Evolutionary conservation across 2,329 filamentous ascomycete genomes (phyloP), one percentile per base, ranked within the genome.

Genomic region (Chrysosporium keratinophilum): DNA sequence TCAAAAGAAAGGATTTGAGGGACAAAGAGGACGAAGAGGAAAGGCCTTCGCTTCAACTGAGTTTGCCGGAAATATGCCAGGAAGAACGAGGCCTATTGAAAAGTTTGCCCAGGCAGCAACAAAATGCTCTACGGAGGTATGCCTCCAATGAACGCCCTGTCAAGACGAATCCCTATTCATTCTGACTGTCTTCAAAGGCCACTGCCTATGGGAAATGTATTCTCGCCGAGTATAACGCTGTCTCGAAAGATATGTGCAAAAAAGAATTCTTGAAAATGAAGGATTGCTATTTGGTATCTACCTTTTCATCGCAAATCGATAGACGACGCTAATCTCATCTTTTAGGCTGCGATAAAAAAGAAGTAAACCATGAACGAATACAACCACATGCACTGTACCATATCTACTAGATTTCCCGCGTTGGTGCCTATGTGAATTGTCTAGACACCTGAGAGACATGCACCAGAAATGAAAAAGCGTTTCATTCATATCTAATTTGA

Each of bases 121-220:
- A 14, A 82, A 83, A 68, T 87, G 84, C 68, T 79, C 81, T 6
- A 70, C 74, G 49, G 82, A 87, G 74, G 83, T 85, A 37, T 3
- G 50, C 31, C 23, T 7, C 7, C 23, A 28, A 3, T 28, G 23
- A n/a, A n/a, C n/a, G n/a, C n/a, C 23, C 23, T 7, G 23, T 28
- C 23, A 28, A 3, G 7, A 28, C 23, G 3, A 28, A 28, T 7
- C 7, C 23, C 23, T 9, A 33, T 60, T 61, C 58, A 54, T 39
- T 33, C 41, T 48, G 28, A 44, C 33, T 39, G 23, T 33, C 39
- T 41, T 9, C 54, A 23, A 58, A 97, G 91, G 85, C 88, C 50
- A 78, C 88, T 2, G 76, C 80, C 11, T 98, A 97, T 65, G 93
- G 91, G 60, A 90, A 89, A 75, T 98, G 93, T 67, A 83, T 98